These are phyloP conservation scores for Ogataea nonfermentans DNA, from an alignment of 805 yeast genomes.

Conservation along the genomic window DNA sequence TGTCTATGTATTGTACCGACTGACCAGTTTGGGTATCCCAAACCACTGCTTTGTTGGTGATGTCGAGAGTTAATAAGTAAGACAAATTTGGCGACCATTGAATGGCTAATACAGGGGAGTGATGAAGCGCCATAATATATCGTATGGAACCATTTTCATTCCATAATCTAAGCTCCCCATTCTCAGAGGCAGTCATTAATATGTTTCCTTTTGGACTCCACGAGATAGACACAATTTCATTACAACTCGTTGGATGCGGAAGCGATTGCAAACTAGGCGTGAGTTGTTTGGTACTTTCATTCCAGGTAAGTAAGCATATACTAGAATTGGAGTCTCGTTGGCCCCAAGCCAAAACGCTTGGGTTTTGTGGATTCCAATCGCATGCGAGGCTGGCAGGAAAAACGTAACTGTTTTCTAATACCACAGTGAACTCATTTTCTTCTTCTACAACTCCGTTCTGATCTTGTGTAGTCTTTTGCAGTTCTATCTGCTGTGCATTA, in stretches of 20 bases:
- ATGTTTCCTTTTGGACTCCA: slow-evolving; percentile 71
- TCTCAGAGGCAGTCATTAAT: slow-evolving; percentile 60
- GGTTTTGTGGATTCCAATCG: slow-evolving; percentile 55
- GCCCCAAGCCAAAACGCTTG: slow-evolving; percentile 53
- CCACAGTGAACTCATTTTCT: slow-evolving; percentile 33
- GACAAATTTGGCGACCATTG: slow-evolving; percentile 60
- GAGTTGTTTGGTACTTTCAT: slow-evolving; percentile 14
- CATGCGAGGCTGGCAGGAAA: slow-evolving; percentile 46
- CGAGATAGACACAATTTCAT: slow-evolving; percentile 33
- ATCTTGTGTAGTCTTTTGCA: neutral
- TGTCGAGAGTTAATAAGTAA: slow-evolving; percentile 59
- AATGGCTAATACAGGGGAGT: slow-evolving; percentile 52
- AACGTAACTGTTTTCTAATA: slow-evolving; percentile 37
- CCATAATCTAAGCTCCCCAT: slow-evolving; percentile 83
- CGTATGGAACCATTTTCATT: slow-evolving; percentile 63
- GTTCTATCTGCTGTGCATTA: neutral
- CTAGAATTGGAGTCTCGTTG: slow-evolving; percentile 31
- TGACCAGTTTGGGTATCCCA: slow-evolving; percentile 66
- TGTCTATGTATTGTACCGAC: slow-evolving; percentile 46
- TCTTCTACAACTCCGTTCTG: slow-evolving; percentile 2
- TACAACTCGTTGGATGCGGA: slow-evolving; percentile 25
- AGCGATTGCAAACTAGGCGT: slow-evolving; percentile 17
- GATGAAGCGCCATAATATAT: slow-evolving; percentile 52
- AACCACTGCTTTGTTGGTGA: slow-evolving; percentile 48
- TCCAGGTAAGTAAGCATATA: slow-evolving; percentile 26